These are phyloP conservation scores for Schizochytrium sp. DNA, from an alignment of 108 stramenopile species.

Conservation along the genomic window DNA sequence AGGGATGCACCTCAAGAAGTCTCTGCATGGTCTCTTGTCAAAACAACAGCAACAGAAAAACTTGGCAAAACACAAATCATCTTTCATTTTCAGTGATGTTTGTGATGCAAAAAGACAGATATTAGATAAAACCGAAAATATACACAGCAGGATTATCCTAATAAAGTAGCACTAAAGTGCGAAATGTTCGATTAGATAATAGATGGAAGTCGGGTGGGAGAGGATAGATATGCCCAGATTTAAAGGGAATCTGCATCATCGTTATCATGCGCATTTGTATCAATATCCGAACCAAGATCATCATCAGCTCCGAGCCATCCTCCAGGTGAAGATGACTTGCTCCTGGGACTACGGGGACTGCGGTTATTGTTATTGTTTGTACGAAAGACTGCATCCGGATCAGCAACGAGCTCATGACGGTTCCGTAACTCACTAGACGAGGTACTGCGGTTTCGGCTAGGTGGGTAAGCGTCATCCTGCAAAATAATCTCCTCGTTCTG, in stretches of 20 bases:
- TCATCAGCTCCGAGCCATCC: background rate
- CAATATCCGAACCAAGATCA: background rate
- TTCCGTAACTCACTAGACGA: background rate
- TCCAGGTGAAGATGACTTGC: background rate
- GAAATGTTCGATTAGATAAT: too few relatives aligned
- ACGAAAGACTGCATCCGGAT: slow-evolving; percentile 1
- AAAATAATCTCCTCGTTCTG: background rate
- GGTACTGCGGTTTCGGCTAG: background rate
- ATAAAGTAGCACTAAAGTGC: too few relatives aligned
- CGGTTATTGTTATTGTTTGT: background rate
- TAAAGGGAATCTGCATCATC: background rate
- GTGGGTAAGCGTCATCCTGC: background rate
- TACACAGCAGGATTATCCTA: too few relatives aligned
- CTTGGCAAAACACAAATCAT: too few relatives aligned
- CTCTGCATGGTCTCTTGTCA: background rate
- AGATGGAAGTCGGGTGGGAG: too few relatives aligned
- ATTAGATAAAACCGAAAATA: too few relatives aligned
- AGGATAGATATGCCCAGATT: background rate
- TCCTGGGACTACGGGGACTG: background rate
- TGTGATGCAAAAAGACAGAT: too few relatives aligned
- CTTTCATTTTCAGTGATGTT: too few relatives aligned
- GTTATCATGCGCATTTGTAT: background rate
- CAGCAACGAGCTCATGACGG: background rate
- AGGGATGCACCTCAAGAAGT: too few relatives aligned
- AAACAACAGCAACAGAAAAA: background rate